Percentiles rank a stretch among this genome's conserved stretches.
phyloP scores from a whole-genome alignment of 2,329 filamentous ascomycete species.

The Alternaria panax region DNA sequence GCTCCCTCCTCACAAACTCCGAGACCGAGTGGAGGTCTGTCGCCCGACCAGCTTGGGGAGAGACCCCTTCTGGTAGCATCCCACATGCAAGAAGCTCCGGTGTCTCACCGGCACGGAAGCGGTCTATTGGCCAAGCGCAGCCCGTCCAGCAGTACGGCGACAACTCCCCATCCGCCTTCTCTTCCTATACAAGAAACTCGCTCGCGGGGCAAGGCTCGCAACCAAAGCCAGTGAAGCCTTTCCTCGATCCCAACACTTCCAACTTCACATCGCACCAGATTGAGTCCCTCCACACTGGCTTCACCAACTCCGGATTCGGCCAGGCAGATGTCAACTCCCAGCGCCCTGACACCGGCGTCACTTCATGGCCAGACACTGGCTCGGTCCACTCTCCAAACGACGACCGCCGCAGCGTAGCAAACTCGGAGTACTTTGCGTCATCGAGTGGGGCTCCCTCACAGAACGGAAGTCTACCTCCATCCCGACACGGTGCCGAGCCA shows the following conservation, averaged over 20 bases:
- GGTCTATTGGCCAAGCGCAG: constrained; percentile 48
- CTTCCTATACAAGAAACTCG: constrained; percentile 32
- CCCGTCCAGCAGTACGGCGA: constrained; percentile 43
- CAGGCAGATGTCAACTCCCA: constrained; percentile 40
- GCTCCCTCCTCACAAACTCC: constrained; percentile 72
- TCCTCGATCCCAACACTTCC: constrained; percentile 42
- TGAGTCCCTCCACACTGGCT: constrained; percentile 44
- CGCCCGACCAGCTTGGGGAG: constrained; percentile 66
- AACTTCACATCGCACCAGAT: constrained; percentile 43
- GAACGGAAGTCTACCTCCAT: constrained; percentile 64
- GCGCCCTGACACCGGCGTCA: constrained; percentile 35
- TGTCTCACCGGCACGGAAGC: constrained; percentile 48
- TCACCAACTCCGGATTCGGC: constrained; percentile 43
- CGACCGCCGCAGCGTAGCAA: constrained; percentile 50
- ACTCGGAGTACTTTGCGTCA: constrained; percentile 55
- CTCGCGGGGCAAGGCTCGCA: constrained; percentile 32
- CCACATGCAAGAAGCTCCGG: constrained; percentile 48
- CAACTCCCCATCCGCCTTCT: constrained; percentile 35
- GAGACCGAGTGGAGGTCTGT: constrained; percentile 70
- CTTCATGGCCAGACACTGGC: constrained; percentile 45
- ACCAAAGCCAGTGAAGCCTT: constrained; percentile 38
- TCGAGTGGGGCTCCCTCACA: constrained; percentile 58
- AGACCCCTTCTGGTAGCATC: constrained; percentile 42
- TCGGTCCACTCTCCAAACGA: constrained; percentile 54
- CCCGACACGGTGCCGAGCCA: constrained; percentile 58